phyloP scores from a whole-genome alignment of 2,329 filamentous ascomycete genomes.

The Paracoccidioides lutzii region DNA sequence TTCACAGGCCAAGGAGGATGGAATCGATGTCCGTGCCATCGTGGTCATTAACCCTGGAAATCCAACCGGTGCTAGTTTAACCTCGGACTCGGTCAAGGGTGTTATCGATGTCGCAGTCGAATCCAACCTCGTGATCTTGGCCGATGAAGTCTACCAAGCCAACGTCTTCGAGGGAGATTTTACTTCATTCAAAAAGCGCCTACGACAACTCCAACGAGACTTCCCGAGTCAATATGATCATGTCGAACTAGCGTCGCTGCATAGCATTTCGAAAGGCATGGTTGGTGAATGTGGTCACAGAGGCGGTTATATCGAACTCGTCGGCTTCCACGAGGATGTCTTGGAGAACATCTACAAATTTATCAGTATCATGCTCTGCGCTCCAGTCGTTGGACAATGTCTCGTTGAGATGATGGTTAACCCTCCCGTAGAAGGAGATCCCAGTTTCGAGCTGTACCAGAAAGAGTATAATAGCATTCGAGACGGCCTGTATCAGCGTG shows the following conservation, averaged over 20 bases:
- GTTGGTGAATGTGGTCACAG: slow-evolving; percentile 96
- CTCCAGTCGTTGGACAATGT: slow-evolving; percentile 91
- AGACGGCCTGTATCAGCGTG: slow-evolving; percentile 63
- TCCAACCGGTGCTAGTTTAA: slow-evolving; percentile 79
- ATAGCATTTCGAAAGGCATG: slow-evolving; percentile 96
- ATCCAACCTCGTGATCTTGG: slow-evolving; percentile 77
- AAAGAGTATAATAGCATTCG: slow-evolving; percentile 77
- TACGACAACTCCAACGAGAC: slow-evolving; percentile 66
- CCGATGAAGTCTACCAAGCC: slow-evolving; percentile 98
- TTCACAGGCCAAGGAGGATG: slow-evolving; percentile 59
- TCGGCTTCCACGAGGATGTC: slow-evolving; percentile 74
- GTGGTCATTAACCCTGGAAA: slow-evolving; percentile 98
- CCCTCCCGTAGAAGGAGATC: slow-evolving; percentile 70
- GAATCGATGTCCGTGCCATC: slow-evolving; percentile 79
- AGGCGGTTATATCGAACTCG: slow-evolving; percentile 93
- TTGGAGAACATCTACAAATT: slow-evolving; percentile 97
- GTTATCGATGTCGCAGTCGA: slow-evolving; percentile 80
- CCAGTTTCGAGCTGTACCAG: slow-evolving; percentile 71
- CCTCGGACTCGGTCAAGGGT: slow-evolving; percentile 62
- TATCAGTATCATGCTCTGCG: slow-evolving; percentile 90
- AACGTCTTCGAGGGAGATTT: slow-evolving; percentile 95
- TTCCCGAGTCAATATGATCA: slow-evolving; percentile 63
- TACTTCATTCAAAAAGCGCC: slow-evolving; percentile 83
- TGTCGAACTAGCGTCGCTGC: slow-evolving; percentile 80
- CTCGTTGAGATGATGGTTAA: slow-evolving; percentile 97